phyloP scores from a whole-genome alignment of 352 stramenopile species.

The Peronospora destructor region DNA sequence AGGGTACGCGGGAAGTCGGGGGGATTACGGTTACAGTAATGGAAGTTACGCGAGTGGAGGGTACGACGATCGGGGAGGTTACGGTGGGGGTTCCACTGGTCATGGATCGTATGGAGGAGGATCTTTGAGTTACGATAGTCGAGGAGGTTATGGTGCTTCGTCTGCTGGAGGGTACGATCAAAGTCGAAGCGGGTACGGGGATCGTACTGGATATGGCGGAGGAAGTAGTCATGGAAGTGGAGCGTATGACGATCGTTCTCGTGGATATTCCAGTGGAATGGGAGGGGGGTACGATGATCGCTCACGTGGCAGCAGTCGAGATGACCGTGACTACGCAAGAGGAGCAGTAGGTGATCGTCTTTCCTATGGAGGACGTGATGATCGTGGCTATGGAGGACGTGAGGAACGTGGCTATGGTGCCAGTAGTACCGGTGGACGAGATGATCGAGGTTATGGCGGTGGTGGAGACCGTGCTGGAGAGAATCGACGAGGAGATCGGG shows the following conservation, averaged over 20 bases:
- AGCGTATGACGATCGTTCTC: slow-evolving; percentile 17
- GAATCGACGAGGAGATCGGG: slow-evolving; percentile 14
- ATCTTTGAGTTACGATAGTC: slow-evolving; percentile 13
- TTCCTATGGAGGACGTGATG: slow-evolving; percentile 2
- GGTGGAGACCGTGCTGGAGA: slow-evolving; percentile 18
- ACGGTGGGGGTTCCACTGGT: slow-evolving; percentile 13
- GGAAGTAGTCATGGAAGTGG: slow-evolving; percentile 5
- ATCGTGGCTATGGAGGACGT: slow-evolving; percentile 18
- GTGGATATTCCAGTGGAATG: slow-evolving; percentile 10
- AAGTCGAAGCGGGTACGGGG: slow-evolving; percentile 19
- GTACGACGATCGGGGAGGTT: slow-evolving; percentile 20
- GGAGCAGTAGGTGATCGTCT: slow-evolving; percentile 1
- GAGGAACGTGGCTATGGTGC: slow-evolving; percentile 10
- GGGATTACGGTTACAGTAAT: slow-evolving; percentile 17
- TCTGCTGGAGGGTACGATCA: slow-evolving; percentile 27
- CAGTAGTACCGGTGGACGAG: background rate
- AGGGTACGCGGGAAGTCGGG: slow-evolving; percentile 14
- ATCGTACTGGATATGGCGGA: slow-evolving; percentile 4
- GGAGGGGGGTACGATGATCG: slow-evolving; percentile 19
- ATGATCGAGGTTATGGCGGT: slow-evolving; percentile 18
- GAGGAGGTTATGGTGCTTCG: slow-evolving; percentile 27
- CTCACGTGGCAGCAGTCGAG: slow-evolving; percentile 8
- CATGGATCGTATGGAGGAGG: slow-evolving; percentile 6
- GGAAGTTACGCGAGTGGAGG: slow-evolving; percentile 8
- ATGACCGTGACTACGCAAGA: slow-evolving; percentile 5